A percentile compares a stretch with the other conserved stretches of the same genome.
These are phyloP conservation scores for Polygonum aviculare DNA, from an alignment of 148 eudicot genomes.

Conservation along the genomic window DNA sequence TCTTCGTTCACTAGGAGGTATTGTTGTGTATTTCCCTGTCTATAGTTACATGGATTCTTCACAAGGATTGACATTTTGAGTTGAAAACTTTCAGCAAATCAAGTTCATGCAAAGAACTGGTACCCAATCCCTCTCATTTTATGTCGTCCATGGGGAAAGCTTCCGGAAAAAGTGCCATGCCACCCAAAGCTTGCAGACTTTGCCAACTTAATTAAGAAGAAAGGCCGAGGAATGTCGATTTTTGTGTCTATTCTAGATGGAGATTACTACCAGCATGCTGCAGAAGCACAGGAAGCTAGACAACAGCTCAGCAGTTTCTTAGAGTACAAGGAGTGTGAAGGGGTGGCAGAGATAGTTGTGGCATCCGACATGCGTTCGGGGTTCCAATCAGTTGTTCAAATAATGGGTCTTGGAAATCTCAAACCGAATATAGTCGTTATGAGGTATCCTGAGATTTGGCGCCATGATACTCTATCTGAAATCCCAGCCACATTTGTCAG, in stretches of 20 bases:
- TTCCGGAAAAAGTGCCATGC: slow-evolving; percentile 93
- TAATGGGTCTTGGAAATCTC: slow-evolving; percentile 97
- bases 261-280: slow-evolving; percentile 80
- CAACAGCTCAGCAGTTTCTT: slow-evolving; percentile 68
- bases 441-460: slow-evolving; percentile 97
- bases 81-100: slow-evolving; percentile 51
- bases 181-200: slow-evolving; percentile 98
- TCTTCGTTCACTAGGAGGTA: slow-evolving; percentile 94
- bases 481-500: slow-evolving; percentile 91
- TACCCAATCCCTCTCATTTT: slow-evolving; percentile 95
- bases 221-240: slow-evolving; percentile 98
- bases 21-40: background rate
- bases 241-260: slow-evolving; percentile 86
- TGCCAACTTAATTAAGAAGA: slow-evolving; percentile 96
- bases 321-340: slow-evolving; percentile 91
- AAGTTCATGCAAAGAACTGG: slow-evolving; percentile 98
- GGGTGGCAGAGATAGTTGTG: slow-evolving; percentile 90
- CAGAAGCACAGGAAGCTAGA: slow-evolving; percentile 81
- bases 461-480: slow-evolving; percentile 76
- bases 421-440: slow-evolving; percentile 93
- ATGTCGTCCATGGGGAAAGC: slow-evolving; percentile 98
- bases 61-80: background rate
- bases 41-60: background rate
- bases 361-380: slow-evolving; percentile 91
- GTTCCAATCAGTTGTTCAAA: slow-evolving; percentile 79